These are phyloP conservation scores for Coniella vitis DNA, from an alignment of 2,329 filamentous ascomycete species.

Conservation along the genomic window DNA sequence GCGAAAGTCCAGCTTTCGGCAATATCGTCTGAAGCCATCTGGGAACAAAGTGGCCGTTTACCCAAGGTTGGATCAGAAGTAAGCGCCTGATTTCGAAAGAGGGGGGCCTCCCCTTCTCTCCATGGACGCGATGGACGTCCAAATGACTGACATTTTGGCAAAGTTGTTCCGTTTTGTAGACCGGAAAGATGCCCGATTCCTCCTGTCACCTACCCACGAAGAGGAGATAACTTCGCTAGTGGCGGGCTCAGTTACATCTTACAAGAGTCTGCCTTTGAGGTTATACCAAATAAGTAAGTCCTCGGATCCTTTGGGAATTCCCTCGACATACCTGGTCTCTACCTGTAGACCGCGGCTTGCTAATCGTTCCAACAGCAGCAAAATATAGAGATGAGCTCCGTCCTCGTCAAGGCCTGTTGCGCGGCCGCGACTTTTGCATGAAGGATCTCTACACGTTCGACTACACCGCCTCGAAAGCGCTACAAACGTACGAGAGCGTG, in stretches of 20 bases:
- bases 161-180: slow-evolving; percentile 77
- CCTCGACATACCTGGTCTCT: too few relatives aligned
- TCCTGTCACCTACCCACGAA: slow-evolving; percentile 90
- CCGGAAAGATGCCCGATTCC: slow-evolving; percentile 64
- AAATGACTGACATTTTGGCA: slow-evolving; percentile 20
- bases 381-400: slow-evolving; percentile 93
- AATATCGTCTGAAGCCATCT: slow-evolving; percentile 77
- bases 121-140: neutral
- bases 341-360: too few relatives aligned
- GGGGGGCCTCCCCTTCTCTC: too few relatives aligned
- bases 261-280: slow-evolving; percentile 77
- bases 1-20: slow-evolving; percentile 79
- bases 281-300: slow-evolving; percentile 80
- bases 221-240: slow-evolving; percentile 90
- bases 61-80: slow-evolving; percentile 67
- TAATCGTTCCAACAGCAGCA: slow-evolving; percentile 60
- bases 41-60: slow-evolving; percentile 79
- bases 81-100: slow-evolving; percentile 14
- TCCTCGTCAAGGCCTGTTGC: slow-evolving; percentile 79
- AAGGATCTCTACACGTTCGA: slow-evolving; percentile 99
- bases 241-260: slow-evolving; percentile 64
- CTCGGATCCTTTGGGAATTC: neutral
- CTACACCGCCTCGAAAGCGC: slow-evolving; percentile 54
- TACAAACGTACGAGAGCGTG: slow-evolving; percentile 74
- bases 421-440: slow-evolving; percentile 91